Evolutionary conservation across 2,329 filamentous ascomycete species (phyloP).

Genomic region (Aspergillus sp.): DNA sequence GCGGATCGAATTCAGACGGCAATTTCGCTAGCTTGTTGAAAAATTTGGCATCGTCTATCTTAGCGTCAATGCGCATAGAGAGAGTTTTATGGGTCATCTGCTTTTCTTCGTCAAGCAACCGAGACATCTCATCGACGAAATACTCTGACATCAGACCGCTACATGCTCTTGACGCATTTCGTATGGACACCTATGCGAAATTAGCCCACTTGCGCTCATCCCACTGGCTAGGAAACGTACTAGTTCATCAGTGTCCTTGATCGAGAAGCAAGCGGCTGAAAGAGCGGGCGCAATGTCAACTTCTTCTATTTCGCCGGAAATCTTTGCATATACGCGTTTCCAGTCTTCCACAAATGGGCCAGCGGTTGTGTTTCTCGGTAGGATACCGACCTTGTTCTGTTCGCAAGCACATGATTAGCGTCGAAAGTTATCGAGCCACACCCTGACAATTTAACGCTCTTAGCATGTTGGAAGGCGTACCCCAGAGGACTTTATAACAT

Average conservation of each 20-base stretch:
- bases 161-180: conserved; percentile 90
- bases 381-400: conserved; percentile 83
- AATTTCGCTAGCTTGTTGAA: conserved; percentile 83
- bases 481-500: conserved; percentile 83
- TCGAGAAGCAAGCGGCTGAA: conserved; percentile 78
- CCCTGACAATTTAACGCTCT: not conserved
- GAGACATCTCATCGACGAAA: conserved; percentile 98
- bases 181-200: conserved; percentile 69
- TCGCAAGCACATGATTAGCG: not conserved
- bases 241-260: conserved; percentile 94
- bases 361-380: conserved; percentile 78
- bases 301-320: conserved; percentile 82
- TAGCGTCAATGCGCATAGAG: conserved; percentile 82
- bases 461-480: conserved; percentile 52
- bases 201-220: conserved; percentile 14
- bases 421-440: not conserved
- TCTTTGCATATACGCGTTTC: conserved; percentile 77
- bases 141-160: conserved; percentile 94
- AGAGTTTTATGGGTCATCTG: conserved; percentile 89
- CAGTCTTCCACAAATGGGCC: conserved; percentile 96
- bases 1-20: conserved; percentile 79
- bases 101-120: conserved; percentile 92
- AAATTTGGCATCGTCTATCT: conserved; percentile 91
- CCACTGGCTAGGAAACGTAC: conserved; percentile 41
- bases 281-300: conserved; percentile 82